Evolutionary conservation across 2,329 filamentous ascomycete species (phyloP).

Genomic region (Byssothecium circinans): DNA sequence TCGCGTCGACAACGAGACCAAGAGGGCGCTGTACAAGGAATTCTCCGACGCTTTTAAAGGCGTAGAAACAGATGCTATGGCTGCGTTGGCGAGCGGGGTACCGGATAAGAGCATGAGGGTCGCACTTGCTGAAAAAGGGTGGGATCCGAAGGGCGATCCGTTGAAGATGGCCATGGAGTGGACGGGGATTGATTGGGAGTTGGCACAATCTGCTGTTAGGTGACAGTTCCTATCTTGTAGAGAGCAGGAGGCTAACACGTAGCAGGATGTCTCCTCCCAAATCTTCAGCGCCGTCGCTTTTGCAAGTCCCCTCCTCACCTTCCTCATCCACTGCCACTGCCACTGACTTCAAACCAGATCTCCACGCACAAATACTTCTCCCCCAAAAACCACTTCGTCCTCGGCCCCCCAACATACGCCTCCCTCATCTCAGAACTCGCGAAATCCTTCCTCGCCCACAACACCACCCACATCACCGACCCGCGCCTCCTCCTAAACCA

Average conservation of each 20-base stretch:
- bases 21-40: conserved; percentile 53
- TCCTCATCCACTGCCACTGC: too few relatives aligned
- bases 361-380: conserved; percentile 63
- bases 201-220: conserved; percentile 47
- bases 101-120: conserved; percentile 61
- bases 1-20: neutral
- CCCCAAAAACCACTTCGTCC: conserved; percentile 60
- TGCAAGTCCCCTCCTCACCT: conserved; percentile 29
- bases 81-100: conserved; percentile 24
- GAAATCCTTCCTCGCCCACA: conserved; percentile 20
- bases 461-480: conserved; percentile 48
- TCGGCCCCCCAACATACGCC: conserved; percentile 61
- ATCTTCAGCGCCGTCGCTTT: neutral
- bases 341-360: too few relatives aligned
- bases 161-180: conserved; percentile 61
- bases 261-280: neutral
- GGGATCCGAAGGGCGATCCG: conserved; percentile 59
- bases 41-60: neutral
- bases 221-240: conserved; percentile 55
- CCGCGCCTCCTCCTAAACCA: conserved; percentile 1
- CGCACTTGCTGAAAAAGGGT: conserved; percentile 58
- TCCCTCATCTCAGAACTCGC: conserved; percentile 60
- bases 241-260: conserved; percentile 36
- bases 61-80: neutral
- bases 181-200: conserved; percentile 29